Conservation (phyloP, 2,329 filamentous ascomycete genomes). For the Byssochlamys sp. region DNA sequence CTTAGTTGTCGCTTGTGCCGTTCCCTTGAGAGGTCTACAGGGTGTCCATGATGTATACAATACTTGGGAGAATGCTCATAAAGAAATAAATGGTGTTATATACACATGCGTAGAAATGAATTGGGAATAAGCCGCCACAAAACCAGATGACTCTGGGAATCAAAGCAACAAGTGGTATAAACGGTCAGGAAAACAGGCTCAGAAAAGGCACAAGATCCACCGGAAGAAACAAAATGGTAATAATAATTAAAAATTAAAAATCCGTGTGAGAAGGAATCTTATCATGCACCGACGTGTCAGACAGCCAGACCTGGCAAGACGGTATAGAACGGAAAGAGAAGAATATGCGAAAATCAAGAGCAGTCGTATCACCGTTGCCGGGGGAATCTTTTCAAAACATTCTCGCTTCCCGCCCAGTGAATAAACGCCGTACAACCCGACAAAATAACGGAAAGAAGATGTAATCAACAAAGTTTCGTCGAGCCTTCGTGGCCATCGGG, state of each 20-base stretch:
- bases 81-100: neutral
- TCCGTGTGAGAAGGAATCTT: neutral
- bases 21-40: too few species aligned
- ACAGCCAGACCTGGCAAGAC: neutral
- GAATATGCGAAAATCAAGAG: neutral
- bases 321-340: neutral
- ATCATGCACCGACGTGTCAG: neutral
- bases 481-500: constrained; percentile 1
- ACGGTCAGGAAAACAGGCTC: neutral
- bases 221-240: neutral
- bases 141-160: neutral
- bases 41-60: neutral
- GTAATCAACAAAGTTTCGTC: neutral
- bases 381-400: neutral
- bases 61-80: constrained; percentile 2
- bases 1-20: too few species aligned
- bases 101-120: neutral
- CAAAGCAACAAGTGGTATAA: neutral
- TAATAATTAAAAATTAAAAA: neutral
- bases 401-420: neutral
- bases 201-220: neutral
- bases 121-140: neutral
- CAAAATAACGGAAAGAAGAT: neutral
- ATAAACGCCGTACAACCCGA: constrained; percentile 3
- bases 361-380: neutral